Conservation (phyloP, 345 rosid species). For the Dipteronia sinensis region DNA sequence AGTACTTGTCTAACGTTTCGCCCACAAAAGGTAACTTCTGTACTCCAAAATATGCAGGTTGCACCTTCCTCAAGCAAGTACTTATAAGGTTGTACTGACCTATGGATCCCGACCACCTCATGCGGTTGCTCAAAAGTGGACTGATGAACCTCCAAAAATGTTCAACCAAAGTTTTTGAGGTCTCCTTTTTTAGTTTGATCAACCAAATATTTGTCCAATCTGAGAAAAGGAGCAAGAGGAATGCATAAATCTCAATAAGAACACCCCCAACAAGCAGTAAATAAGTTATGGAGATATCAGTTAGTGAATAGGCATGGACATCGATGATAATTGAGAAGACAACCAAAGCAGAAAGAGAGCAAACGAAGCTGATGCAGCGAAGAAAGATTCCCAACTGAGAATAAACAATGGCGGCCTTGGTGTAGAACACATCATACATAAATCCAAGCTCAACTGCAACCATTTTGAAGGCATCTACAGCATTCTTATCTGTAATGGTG, state of each 20-base stretch:
- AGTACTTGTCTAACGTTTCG: not conserved
- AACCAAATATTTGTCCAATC: slow-evolving; percentile 24
- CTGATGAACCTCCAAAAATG: not conserved
- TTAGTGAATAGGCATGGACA: not conserved
- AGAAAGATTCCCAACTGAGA: not conserved
- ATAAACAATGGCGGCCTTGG: too few species aligned
- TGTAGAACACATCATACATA: slow-evolving; percentile 5
- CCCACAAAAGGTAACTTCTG: not conserved
- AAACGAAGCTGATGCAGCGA: slow-evolving; percentile 15
- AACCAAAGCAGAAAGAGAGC: slow-evolving; percentile 11
- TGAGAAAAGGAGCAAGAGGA: slow-evolving; percentile 6
- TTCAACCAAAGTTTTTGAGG: not conserved
- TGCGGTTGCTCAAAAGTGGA: not conserved
- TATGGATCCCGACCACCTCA: not conserved
- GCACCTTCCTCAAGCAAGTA: not conserved
- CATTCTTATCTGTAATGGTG: not conserved
- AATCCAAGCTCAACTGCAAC: slow-evolving; percentile 26
- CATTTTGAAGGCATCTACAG: slow-evolving; percentile 20
- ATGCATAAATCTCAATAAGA: slow-evolving; percentile 16
- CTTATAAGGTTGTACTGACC: not conserved
- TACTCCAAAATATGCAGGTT: not conserved
- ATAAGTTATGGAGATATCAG: slow-evolving; percentile 14
- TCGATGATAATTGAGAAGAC: slow-evolving; percentile 7
- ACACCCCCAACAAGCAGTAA: slow-evolving; percentile 17
- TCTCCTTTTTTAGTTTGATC: not conserved